Evolutionary conservation across 345 rosid genomes (phyloP), one percentile per base, ranked within the genome.

Genomic region (Syzygium aqueum): DNA sequence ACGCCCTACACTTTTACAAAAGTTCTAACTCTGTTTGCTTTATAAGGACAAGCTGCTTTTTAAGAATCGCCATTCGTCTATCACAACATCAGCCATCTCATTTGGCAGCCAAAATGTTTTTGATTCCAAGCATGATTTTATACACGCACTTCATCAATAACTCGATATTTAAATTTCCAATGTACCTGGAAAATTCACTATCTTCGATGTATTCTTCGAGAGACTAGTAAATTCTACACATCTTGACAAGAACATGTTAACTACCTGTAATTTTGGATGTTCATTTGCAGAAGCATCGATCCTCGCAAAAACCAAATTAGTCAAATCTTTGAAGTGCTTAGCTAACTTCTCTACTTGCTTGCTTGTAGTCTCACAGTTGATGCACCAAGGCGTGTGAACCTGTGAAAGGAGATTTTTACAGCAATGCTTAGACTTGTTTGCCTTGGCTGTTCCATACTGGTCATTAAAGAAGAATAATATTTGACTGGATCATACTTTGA

Each of bases 331-430:
- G 90, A 96, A 97, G 93, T 97, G 98, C 93, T 95, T 96, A 63
- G 97, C 96, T 92, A 97, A 86, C 91, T 93, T 97, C 91, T 93
- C 95, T 2, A 96, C 85, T 89, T 96, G 94, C 93, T 96, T 95
- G 90, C 94, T 94, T 50, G 93, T 87, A 6, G 95, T 90, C 88
- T 96, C 96, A 57, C 98, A 96, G 84, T 90, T 91, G 88, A 91
- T 87, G 92, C 97, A 96, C 98, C 98, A 97, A n/a, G 98, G 96
- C 11, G 95, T 93, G 86, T 94, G 88, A n/a, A 97, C 94, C 97
- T 96, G 87, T 88, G 88, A 53, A 73, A 73, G 80, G 25, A 73
- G 80, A 73, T 33, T 14, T 53, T 84, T 46, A 89, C 87, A 53
- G 67, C 57, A 37, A 33, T 49, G 51, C 52, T 77, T 50, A 59